Base-by-base conservation (phyloP, 2,329 filamentous ascomycete genomes). In the Colletotrichum phormii region DNA sequence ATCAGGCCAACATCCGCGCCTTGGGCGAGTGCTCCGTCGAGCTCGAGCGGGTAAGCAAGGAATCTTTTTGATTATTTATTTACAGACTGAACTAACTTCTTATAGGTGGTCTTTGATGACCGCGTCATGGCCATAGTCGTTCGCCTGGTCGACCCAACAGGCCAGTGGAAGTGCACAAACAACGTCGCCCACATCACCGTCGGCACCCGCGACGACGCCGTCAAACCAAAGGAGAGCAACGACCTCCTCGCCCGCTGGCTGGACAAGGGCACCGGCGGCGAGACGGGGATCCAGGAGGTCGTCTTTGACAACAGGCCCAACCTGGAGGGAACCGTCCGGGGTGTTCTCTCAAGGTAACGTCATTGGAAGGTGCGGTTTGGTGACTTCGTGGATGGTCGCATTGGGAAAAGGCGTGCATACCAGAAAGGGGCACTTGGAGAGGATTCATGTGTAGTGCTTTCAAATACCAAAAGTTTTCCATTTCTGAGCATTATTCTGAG, bases 161-260 rank as follows among this genome's bases (percentile, higher is more conserved):
- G 80, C 55, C 84, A 84, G 59, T 94, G 92, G 90, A 86, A 91
- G 67, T 96, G 92, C 74, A 89, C 90, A 55, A 99, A 99, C 79
- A 83, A 87, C 15, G 87, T 97, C 37, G 91, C 95, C 12, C 97
- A 99, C 80, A 90, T 99, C 72, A 99, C 97, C 0, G 87, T 98
- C 8, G 97, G 97, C 24, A 99, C 97, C 0, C 90, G 91, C 11
- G 89, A 91, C 75, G 82, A 87, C 59, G 82, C 86, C 8, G 90
- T 98, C 78, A 98, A 98, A 85, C 96, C 97, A 0, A 95, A 94
- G 82, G 96, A 99, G 86, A 97, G 95, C 84, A 99, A 99, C 79
- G 92, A 94, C 72, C 77, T 99, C 79, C 82, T 99, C 71, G 87
- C 87, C 75, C 86, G 86, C 72, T 98, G 96, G 96, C 80, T 97